Percentiles rank a stretch among this genome's conserved stretches.
phyloP scores from a whole-genome alignment of 2,329 filamentous ascomycete genomes.

The Sarocladiaceae sp. region DNA sequence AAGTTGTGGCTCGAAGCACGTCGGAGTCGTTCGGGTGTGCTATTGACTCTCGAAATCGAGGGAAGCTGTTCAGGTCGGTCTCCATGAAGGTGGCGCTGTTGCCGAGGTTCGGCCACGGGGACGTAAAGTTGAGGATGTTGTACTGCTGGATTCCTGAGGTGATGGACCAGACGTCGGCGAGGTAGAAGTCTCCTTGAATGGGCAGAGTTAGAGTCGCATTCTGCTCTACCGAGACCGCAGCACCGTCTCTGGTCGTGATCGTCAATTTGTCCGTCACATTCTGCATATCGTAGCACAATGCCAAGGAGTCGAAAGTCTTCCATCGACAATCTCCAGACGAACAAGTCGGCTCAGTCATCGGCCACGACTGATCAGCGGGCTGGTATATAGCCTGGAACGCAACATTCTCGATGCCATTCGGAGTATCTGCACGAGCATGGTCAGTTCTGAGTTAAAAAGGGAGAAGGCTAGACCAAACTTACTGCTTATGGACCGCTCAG shows the following conservation, averaged over 20 bases:
- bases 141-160: neutral
- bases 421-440: neutral
- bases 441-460: neutral
- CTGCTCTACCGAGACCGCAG: neutral
- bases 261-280: constrained; percentile 10
- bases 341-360: constrained; percentile 5
- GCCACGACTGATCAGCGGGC: constrained; percentile 8
- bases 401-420: neutral
- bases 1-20: constrained; percentile 5
- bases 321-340: constrained; percentile 10
- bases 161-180: neutral
- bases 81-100: neutral
- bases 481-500: neutral
- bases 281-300: constrained; percentile 7
- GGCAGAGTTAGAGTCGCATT: constrained; percentile 1
- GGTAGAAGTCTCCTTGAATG: neutral
- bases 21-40: neutral
- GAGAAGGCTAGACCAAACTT: neutral
- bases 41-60: constrained; percentile 6
- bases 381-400: constrained; percentile 11
- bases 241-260: neutral
- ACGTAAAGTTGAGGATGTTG: constrained; percentile 9
- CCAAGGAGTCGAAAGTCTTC: constrained; percentile 8
- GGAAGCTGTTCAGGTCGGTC: neutral
- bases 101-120: constrained; percentile 7